These are phyloP conservation scores for Ecytonucleospora hepatopenaei DNA, from an alignment of 371 early-diverging fungal species.

Conservation along the genomic window DNA sequence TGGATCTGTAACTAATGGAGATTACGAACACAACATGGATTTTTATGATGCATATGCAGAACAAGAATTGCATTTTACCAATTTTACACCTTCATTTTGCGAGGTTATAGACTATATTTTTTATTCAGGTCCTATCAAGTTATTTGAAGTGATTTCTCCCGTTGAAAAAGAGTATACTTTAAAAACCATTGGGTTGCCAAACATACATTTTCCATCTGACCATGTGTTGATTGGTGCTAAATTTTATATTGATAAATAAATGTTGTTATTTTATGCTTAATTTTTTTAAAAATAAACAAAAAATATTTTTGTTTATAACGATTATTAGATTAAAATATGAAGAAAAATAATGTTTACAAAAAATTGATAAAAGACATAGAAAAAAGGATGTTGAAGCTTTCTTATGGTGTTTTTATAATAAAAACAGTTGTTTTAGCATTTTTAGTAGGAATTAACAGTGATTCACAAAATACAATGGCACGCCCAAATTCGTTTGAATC, in stretches of 20 bases:
- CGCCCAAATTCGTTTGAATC: too few species aligned
- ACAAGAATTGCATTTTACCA: constrained; percentile 71
- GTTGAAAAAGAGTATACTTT: constrained; percentile 70
- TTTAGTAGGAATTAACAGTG: too few species aligned
- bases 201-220: constrained; percentile 76
- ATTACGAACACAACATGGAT: constrained; percentile 29
- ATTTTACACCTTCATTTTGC: constrained; percentile 73
- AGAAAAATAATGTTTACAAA: not conserved
- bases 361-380: not conserved
- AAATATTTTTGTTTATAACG: not conserved
- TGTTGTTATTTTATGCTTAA: too few species aligned
- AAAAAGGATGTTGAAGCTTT: not conserved
- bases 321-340: not conserved
- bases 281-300: too few species aligned
- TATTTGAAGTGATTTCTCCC: constrained; percentile 69
- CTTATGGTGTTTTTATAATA: too few species aligned
- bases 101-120: constrained; percentile 92
- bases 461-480: too few species aligned
- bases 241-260: constrained; percentile 32
- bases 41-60: constrained; percentile 59
- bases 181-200: constrained; percentile 76
- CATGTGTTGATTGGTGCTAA: constrained; percentile 55
- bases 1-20: constrained; percentile 64
- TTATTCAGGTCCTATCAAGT: constrained; percentile 66
- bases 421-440: too few species aligned